Conservation (phyloP, 257 asterid genomes). For the Capsicum rhomboideum region DNA sequence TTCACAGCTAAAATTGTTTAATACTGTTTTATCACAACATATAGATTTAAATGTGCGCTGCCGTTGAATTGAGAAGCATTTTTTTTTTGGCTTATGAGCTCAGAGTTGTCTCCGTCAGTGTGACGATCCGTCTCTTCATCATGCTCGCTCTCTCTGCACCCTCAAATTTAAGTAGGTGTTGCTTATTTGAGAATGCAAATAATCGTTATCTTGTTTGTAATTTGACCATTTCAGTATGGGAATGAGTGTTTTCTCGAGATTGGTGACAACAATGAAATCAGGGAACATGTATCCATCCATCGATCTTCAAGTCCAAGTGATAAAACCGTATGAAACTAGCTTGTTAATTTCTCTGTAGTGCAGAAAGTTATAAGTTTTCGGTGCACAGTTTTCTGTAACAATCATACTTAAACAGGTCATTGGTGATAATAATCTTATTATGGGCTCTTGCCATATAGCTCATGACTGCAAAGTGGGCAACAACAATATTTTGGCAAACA, state of each 20-base stretch:
- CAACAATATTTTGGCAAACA: conserved; percentile 78
- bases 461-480: conserved; percentile 91
- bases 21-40: not conserved
- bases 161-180: not conserved
- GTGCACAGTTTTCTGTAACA: not conserved
- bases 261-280: conserved; percentile 85
- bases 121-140: not conserved
- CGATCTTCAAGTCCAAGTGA: conserved; percentile 77
- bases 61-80: not conserved
- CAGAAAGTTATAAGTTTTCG: not conserved
- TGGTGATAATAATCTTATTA: conserved; percentile 80
- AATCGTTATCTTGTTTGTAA: not conserved
- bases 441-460: conserved; percentile 97
- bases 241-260: conserved; percentile 83
- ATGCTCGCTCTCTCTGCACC: not conserved
- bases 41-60: not conserved
- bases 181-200: not conserved
- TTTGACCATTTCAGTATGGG: conserved; percentile 57
- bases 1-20: not conserved
- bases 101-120: not conserved
- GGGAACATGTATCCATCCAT: conserved; percentile 81
- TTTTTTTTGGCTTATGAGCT: not conserved
- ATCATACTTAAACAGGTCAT: conserved; percentile 47
- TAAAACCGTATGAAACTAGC: conserved; percentile 49
- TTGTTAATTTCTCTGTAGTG: not conserved